Evolutionary conservation across 2,329 filamentous ascomycete species (phyloP), one percentile per base, ranked within the genome.

Genomic region (Bisporella sp.): DNA sequence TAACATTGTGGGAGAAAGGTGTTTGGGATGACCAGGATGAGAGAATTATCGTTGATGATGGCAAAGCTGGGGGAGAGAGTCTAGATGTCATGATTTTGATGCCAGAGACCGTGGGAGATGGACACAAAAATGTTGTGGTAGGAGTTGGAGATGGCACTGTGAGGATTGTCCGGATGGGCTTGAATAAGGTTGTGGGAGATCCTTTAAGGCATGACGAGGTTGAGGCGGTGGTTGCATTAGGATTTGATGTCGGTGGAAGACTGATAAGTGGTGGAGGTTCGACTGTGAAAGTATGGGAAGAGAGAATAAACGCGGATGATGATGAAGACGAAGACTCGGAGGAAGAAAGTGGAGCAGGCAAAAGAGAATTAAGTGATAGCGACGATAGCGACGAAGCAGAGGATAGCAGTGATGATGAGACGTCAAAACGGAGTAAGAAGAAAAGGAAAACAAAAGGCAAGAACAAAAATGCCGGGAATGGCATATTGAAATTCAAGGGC

Each of bases 21-120:
- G 82, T 87, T 1, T 97, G 93, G 92, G 91, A 95, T 63, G 92
- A 97, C 66, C 89, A 96, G 66, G 88, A 95, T 59, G 90, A 95
- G 69, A 80, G 90, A 47, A 87, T 96, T 61, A 81, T 87, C 45
- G 81, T 96, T 6, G 84, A 89, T 57, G 72, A 70, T 28, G 70
- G 74, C 7, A 75, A 70, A 58, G 70, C 68, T 21, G 85, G 81
- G 6, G 88, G 81, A 42, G 90, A 95, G 66, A 89, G 87, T 53
- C 71, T 96, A 41, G 92, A 97, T 63, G 78, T 82, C n/a, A 73
- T 96, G 53, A 76, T 81, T 1, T 69, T 85, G 47, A 73, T 93
- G 13, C 89, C 90, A 0, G 80, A 85, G 33, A 80, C 79, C 13
- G 73, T 91, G 40, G 82, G 82, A 1, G 74, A 80, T 54, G 77